Base-by-base conservation (phyloP, 176 grass and related monocot species). In the Carex myosuroides region DNA sequence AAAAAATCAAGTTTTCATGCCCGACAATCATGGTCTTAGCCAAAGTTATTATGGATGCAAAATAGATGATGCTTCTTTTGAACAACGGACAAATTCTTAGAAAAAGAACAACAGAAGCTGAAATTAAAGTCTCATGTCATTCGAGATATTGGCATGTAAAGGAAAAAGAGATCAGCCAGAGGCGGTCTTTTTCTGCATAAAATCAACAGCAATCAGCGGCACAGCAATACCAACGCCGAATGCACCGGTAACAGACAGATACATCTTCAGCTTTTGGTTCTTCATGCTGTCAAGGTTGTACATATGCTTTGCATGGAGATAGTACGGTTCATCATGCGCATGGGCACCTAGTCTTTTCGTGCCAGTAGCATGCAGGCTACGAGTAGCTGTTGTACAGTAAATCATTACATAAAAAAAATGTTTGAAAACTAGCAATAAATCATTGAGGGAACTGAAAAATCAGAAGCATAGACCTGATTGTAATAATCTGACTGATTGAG, bases 241-340 rank as follows among this genome's bases (percentile, higher is more conserved):
- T 2, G 10, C 89, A 64, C 84, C 73, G 3, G 88, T 22, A 64
- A 98, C 95, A 0, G 88, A 85, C 24, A 91, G 80, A 53, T 88
- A 64, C 50, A 70, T 64, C 80, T 92, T 94, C 50, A 94, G 82
- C 11, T 55, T 86, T 54, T 91, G 95, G 75, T 98, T 20, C 79
- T 91, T 94, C 92, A 98, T 94, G 65, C 89, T 91, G 81, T 98
- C 85, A 81, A 97, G 87, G 84, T 97, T 97, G 85, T 97, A 94
- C 95, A 97, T 97, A 85, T 97, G 90, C 87, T 94, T 98, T 22
- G 95, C 95, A 79, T 94, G 95, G 78, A 94, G 20, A 56, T 94
- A 98, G 81, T 86, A 92, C 29, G 82, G 86, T 18, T 87, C 94
- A 5, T 91, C 90, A 75, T 92, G 86, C 2, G 85, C 94, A 6